Evolutionary conservation across 1,139 yeast genomes (phyloP), one percentile per base, ranked within the genome.

Genomic region (Nakaseomyces delphensis): DNA sequence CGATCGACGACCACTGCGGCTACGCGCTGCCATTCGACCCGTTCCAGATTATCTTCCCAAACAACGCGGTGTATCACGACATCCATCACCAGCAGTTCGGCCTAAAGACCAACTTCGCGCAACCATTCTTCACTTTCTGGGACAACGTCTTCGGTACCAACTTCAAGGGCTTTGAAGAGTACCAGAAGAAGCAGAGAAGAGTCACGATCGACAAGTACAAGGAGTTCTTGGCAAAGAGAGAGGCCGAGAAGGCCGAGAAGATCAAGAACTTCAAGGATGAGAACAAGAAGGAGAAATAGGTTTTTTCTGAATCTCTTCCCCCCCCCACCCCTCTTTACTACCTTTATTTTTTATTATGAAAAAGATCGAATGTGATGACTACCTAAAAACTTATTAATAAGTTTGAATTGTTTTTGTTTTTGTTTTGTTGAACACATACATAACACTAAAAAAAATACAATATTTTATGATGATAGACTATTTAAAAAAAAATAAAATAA

Each of bases 1-100:
- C 98, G 1, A 96, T 91, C 41, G 98, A 91, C 63, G 98, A 91
- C 63, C 98, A 91, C 64, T 91, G 97, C 64, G 98, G 98, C 15
- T 91, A 89, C 64, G 78, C 87, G 38, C 68, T 91, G 46, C 98
- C 97, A 14, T 83, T 68, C 62, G 98, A 91, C 62, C 78, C 89
- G 27, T 83, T 91, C 70, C 98, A 91, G 67, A 60, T 77, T 35
- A 45, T 89, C 13, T 91, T 91, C 73, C 97, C 97, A 48, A 91
- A 91, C 67, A 89, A 91, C 58, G 85, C 97, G 10, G 83, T 87
- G 31, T 91, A 87, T 63, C 98, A 91, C 60, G 98, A 91, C 65
- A 87, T 91, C 53, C 98, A 91, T 62, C 98, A 91, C 66, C 98
- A 91, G 68, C 77, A 77, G 54, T 91, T 93, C 74, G 98, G 98